Evolutionary conservation across 2,329 filamentous ascomycete genomes (phyloP).

Genomic region (Fusarium denticulatum): DNA sequence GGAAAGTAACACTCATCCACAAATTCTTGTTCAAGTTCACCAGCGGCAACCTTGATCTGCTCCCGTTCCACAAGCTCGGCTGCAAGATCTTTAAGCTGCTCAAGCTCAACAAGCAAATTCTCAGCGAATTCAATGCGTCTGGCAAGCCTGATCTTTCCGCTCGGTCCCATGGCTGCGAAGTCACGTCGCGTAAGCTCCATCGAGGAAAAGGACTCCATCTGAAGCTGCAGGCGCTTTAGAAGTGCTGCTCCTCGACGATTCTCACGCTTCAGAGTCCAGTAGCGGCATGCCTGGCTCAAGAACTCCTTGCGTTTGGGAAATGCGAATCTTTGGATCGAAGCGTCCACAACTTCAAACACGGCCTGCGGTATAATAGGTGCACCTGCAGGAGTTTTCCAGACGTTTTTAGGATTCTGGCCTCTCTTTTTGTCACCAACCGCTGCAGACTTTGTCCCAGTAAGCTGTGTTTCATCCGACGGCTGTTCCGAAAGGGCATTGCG

Average conservation of each 20-base stretch:
- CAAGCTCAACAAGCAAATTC: constrained; percentile 78
- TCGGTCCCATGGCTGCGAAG: constrained; percentile 93
- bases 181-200: constrained; percentile 97
- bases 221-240: constrained; percentile 90
- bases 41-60: constrained; percentile 78
- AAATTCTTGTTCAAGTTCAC: constrained; percentile 79
- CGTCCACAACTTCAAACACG: constrained; percentile 86
- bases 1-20: constrained; percentile 94
- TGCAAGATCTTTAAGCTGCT: constrained; percentile 76
- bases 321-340: constrained; percentile 82
- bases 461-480: constrained; percentile 82
- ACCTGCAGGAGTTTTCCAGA: constrained; percentile 94
- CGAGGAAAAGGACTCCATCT: constrained; percentile 95
- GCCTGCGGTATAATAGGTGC: constrained; percentile 93
- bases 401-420: constrained; percentile 48
- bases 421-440: constrained; percentile 83
- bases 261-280: constrained; percentile 97
- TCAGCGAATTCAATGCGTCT: constrained; percentile 91
- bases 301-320: constrained; percentile 89
- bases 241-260: constrained; percentile 90
- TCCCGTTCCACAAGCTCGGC: constrained; percentile 80
- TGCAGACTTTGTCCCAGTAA: constrained; percentile 82
- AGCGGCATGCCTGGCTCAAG: constrained; percentile 91
- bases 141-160: constrained; percentile 79
- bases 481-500: constrained; percentile 72